phyloP scores from a whole-genome alignment of 495 filamentous ascomycete genomes.

The Aspergillus olivimuriae region DNA sequence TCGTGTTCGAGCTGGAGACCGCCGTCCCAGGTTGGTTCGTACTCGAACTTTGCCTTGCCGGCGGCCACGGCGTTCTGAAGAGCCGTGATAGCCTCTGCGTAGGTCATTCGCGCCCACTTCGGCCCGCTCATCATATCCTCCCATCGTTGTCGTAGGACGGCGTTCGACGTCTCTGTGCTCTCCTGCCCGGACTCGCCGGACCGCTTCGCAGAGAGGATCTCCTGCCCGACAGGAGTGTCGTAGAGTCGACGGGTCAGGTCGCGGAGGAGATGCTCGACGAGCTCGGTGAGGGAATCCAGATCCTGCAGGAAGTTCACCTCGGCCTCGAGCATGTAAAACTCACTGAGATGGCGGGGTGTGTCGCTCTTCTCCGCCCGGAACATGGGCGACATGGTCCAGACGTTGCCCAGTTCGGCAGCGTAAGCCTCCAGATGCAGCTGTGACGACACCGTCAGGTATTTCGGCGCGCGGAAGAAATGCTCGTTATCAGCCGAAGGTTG shows the following conservation, averaged over 20 bases:
- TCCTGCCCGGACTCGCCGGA: conserved; percentile 31
- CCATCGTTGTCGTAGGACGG: conserved; percentile 65
- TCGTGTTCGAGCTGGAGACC: conserved; percentile 92
- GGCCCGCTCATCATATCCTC: conserved; percentile 48
- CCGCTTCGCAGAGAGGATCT: conserved; percentile 48
- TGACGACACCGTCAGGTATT: conserved; percentile 92
- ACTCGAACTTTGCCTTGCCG: conserved; percentile 50
- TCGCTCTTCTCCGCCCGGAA: conserved; percentile 95
- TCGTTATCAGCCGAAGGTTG: conserved; percentile 22
- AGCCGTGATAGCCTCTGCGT: conserved; percentile 65
- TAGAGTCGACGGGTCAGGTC: conserved; percentile 51
- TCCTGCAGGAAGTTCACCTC: conserved; percentile 74
- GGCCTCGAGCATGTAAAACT: conserved; percentile 98
- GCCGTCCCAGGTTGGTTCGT: conserved; percentile 59
- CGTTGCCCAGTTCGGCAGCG: conserved; percentile 78
- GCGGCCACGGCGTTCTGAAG: conserved; percentile 55
- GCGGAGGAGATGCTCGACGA: conserved; percentile 72
- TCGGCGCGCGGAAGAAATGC: conserved; percentile 77
- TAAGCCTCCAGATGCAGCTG: conserved; percentile 94
- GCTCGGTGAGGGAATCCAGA: conserved; percentile 62
- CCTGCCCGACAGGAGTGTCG: conserved; percentile 51
- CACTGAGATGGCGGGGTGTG: conserved; percentile 87
- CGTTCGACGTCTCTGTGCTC: conserved; percentile 21
- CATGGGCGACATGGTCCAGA: conserved; percentile 90
- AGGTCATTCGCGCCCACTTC: conserved; percentile 80